Percentiles rank a stretch among this genome's conserved stretches.
phyloP scores from a whole-genome alignment of 2,329 filamentous ascomycete species.

The Aplosporella prunicola region DNA sequence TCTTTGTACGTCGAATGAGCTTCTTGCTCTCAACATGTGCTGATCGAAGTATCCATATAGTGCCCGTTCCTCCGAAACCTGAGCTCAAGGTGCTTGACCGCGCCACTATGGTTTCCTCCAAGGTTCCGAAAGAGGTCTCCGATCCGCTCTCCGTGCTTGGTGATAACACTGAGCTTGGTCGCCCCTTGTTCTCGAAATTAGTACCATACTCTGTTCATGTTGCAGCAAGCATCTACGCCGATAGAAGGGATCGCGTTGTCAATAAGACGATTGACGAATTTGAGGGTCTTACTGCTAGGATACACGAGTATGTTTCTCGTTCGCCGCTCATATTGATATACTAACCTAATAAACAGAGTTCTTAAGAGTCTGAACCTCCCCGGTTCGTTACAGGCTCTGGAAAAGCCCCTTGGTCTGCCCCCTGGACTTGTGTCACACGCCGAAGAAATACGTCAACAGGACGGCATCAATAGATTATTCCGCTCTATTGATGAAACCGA shows the following conservation, averaged over 20 bases:
- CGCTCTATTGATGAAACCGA: conserved; percentile 80
- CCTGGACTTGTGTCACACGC: conserved; percentile 79
- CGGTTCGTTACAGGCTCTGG: conserved; percentile 83
- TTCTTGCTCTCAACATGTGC: neutral
- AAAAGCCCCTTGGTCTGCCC: conserved; percentile 86
- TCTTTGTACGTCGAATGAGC: conserved; percentile 47
- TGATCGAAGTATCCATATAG: conserved; percentile 24
- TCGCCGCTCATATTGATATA: neutral
- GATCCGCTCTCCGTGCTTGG: conserved; percentile 73
- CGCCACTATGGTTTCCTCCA: conserved; percentile 76
- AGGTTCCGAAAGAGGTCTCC: conserved; percentile 70
- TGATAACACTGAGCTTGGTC: conserved; percentile 69
- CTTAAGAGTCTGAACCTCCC: conserved; percentile 78
- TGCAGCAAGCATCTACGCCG: conserved; percentile 89
- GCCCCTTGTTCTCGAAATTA: conserved; percentile 77
- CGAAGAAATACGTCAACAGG: conserved; percentile 85
- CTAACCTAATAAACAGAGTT: conserved; percentile 33
- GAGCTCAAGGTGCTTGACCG: conserved; percentile 79
- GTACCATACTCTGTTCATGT: conserved; percentile 95
- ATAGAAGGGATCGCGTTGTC: conserved; percentile 80
- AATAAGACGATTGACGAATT: conserved; percentile 78
- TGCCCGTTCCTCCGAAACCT: conserved; percentile 75
- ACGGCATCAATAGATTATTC: conserved; percentile 68
- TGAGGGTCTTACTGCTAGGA: conserved; percentile 66
- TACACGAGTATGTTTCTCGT: conserved; percentile 55